A percentile compares a stretch with the other conserved stretches of the same genome.
Evolutionary conservation across 176 grass and related monocot species (phyloP).

Genomic region (Tillandsia fasciculata): DNA sequence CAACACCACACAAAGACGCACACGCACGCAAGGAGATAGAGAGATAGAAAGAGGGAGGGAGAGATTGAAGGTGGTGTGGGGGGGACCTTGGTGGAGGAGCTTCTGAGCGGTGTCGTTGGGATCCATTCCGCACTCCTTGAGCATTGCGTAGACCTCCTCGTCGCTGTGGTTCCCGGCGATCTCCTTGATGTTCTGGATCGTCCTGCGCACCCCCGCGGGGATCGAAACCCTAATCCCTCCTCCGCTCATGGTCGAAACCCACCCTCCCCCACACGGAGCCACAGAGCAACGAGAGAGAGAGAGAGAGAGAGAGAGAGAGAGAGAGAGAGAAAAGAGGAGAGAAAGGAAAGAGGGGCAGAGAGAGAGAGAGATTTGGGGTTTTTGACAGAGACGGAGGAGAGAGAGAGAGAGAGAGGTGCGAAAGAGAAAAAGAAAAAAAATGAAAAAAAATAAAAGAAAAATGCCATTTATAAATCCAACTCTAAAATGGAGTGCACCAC

Average conservation of each 20-base stretch:
- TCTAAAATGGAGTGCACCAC: too few species aligned
- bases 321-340: conserved; percentile 6
- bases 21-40: not conserved
- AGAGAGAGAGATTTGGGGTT: conserved; percentile 18
- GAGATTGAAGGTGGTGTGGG: not conserved
- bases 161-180: conserved; percentile 74
- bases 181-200: conserved; percentile 81
- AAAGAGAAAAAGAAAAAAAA: conserved; percentile 9
- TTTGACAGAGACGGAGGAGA: not conserved
- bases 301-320: not conserved
- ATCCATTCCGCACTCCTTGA: conserved; percentile 92
- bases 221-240: conserved; percentile 43
- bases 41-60: not conserved
- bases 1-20: not conserved
- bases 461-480: too few species aligned
- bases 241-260: not conserved
- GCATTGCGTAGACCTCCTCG: conserved; percentile 89
- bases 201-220: conserved; percentile 45
- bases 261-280: not conserved
- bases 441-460: not conserved
- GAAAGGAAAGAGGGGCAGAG: not conserved
- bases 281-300: not conserved
- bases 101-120: conserved; percentile 85
- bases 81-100: conserved; percentile 74
- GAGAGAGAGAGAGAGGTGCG: not conserved